Conservation (phyloP, 179 eudicot genomes). For the Patellifolia procumbens region DNA sequence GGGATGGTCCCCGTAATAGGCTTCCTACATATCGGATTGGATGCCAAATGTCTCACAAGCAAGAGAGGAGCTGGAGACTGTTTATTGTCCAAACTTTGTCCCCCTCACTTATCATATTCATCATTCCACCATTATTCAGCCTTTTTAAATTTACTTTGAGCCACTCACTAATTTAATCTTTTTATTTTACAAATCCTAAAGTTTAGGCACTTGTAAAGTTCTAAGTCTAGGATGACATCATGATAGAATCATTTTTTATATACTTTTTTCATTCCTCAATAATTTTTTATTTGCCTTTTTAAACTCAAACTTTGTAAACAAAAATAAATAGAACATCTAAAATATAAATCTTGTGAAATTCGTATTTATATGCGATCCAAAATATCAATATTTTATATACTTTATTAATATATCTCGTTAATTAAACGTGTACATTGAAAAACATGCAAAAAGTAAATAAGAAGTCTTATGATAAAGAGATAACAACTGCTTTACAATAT, state of each 20-base stretch:
- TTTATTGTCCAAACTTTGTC: conserved; percentile 31
- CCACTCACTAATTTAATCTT: background rate
- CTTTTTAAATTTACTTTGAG: background rate
- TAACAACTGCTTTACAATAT: too few species aligned
- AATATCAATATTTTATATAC: too few species aligned
- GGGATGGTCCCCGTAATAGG: conserved; percentile 32
- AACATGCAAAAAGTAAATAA: too few species aligned
- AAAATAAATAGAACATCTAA: too few species aligned
- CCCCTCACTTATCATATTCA: conserved; percentile 24
- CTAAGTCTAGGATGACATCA: conserved; percentile 17
- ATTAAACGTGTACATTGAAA: too few species aligned
- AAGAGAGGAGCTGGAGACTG: conserved; percentile 28
- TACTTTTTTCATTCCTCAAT: too few species aligned
- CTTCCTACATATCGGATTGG: conserved; percentile 30
- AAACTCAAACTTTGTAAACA: too few species aligned
- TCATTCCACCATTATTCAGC: conserved; percentile 11
- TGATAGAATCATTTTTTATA: background rate
- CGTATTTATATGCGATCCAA: too few species aligned
- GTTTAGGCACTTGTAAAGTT: background rate
- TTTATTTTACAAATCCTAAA: background rate
- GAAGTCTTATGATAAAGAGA: too few species aligned
- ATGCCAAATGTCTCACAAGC: conserved; percentile 43
- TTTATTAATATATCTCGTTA: too few species aligned
- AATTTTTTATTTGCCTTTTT: too few species aligned
- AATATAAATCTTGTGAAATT: too few species aligned